Base-by-base conservation (phyloP, 1,139 yeast genomes). In the Diutina siamensis region DNA sequence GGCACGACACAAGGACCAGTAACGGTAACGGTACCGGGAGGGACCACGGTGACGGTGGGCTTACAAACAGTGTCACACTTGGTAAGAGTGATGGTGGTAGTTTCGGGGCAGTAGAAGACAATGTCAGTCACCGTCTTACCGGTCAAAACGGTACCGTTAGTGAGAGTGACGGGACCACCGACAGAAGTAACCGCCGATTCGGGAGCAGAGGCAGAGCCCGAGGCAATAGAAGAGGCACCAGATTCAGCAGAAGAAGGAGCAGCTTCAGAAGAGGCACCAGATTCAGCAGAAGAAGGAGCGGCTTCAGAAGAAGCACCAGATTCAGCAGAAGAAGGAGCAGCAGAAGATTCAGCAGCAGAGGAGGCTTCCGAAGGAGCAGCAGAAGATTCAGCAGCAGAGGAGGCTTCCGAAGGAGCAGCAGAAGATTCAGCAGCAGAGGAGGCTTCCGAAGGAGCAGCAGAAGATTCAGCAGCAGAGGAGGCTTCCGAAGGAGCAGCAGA, bases 41-140 rank as follows among this genome's bases (percentile, higher is more conserved):
- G 31, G 4, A 25, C 21, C 32, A 17, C 32, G 21, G 42, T 25
- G 32, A 10, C 20, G 19, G 3, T 2, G 32, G 42, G 42, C n/a
- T 38, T 15, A 27, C 42, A 38, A 25, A 8, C 21, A 4, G 21
- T 5, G 32, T 38, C 21, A 25, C 42, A 38, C 31, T 22, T 38
- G 42, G 32, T 22, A 32, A 38, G 21, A 27, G 42, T 38, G 31
- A 38, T 15, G 32, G 42, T 38, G 42, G 42, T 38, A 19, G 19
- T 25, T 25, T 38, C 42, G 21, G 42, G 42, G 42, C 42, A 38
- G 42, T 38, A 38, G 42, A 38, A 38, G 33, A 38, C 31, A 15
- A 38, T 38, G 42, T 38, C 42, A 13, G 42, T 38, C 19, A 38
- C 42, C 20, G 42, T 38, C 42, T 38, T 38, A 25, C 28, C 28